phyloP scores from a whole-genome alignment of 2,329 filamentous ascomycete genomes.

The Hypoxylon sp. region DNA sequence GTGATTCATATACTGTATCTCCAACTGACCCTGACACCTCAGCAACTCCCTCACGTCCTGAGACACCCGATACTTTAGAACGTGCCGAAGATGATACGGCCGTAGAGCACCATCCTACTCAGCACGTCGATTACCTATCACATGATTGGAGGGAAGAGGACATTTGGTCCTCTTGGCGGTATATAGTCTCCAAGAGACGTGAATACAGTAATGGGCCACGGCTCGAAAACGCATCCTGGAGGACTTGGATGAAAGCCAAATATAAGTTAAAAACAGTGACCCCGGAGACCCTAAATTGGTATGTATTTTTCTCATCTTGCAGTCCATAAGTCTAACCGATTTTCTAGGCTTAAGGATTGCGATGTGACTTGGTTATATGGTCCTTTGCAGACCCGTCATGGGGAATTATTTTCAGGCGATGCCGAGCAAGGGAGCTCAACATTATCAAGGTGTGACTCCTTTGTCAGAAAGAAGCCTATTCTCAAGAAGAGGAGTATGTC shows the following conservation, averaged over 20 bases:
- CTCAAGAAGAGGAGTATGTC: constrained; percentile 97
- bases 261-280: constrained; percentile 89
- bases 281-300: constrained; percentile 95
- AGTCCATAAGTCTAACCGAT: constrained; percentile 51
- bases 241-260: constrained; percentile 95
- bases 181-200: constrained; percentile 84
- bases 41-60: constrained; percentile 67
- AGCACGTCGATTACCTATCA: constrained; percentile 95
- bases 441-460: constrained; percentile 72
- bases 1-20: constrained; percentile 67
- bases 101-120: constrained; percentile 80
- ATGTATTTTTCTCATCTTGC: constrained; percentile 55
- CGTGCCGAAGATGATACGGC: constrained; percentile 85
- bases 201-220: constrained; percentile 86
- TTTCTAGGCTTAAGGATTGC: constrained; percentile 89
- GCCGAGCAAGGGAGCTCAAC: constrained; percentile 60
- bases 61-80: constrained; percentile 69
- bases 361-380: constrained; percentile 99
- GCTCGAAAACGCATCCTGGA: constrained; percentile 96
- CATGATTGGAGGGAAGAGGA: constrained; percentile 96
- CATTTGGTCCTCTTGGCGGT: constrained; percentile 97
- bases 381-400: constrained; percentile 82
- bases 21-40: constrained; percentile 69
- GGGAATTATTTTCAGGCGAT: constrained; percentile 65
- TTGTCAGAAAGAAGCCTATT: constrained; percentile 88